Evolutionary conservation across 1,284 basidiomycete species (phyloP), one percentile per base, ranked within the genome.

Genomic region (Tilletia indica): DNA sequence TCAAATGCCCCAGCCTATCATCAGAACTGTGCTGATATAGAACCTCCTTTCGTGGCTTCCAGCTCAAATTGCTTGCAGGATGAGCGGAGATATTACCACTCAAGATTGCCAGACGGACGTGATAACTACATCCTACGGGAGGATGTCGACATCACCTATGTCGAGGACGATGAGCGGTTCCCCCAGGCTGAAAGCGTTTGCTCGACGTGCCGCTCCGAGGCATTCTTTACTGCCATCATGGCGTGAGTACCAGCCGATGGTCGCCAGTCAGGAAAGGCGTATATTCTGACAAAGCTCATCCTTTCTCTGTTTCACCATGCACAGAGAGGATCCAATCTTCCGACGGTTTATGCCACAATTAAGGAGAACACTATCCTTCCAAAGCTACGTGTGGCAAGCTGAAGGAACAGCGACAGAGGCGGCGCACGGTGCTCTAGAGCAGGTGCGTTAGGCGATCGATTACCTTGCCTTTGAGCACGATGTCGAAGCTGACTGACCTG

Each of bases 21-120:
- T 31, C 25, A 31, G 25, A 31, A 31, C 0, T 31, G 25, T 31
- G 25, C 25, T 31, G 25, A 31, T 31, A 31, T 31, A 31, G 25
- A 31, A 0, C 25, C 25, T 31, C 25, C 25, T 31, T 31, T 31
- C 25, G 25, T 31, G 25, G 25, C 25, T 31, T 31, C 61, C 61
- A 64, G 61, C 61, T 64, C 61, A 21, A 38, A 64, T 39, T 64
- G 61, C 61, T 64, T 64, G 31, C 34, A 39, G 34, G 61, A 64
- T 34, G 61, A 64, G 61, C 31, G 61, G 16, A 38, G 61, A 64
- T 64, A 38, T 42, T 9, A 4, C 3, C 16, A 39, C 61, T 12
- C 31, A 12, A 64, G 36, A 34, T 14, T 16, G 19, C 51, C 12
- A 54, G 16, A 39, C 16, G 61, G 61, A 38, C 61, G 14, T 19